Base-by-base conservation (phyloP, 805 yeast species). In the Wickerhamomyces pijperi region DNA sequence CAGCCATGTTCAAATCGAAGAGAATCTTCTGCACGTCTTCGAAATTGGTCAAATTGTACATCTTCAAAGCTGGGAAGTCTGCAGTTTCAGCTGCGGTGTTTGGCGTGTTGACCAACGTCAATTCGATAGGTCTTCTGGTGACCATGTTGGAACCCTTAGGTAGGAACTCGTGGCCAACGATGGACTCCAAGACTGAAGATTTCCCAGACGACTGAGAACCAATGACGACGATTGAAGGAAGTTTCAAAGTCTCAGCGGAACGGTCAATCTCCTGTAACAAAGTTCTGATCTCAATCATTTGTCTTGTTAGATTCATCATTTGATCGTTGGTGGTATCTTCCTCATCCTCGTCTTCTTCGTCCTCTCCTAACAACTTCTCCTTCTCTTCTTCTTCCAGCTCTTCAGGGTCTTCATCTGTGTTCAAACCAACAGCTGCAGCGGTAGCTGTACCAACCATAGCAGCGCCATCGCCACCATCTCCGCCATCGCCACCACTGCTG, bases 131-230 rank as follows among this genome's bases (percentile, higher is more conserved):
- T 50, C 98, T 73, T 58, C 97, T 75, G 0, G 99, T 92, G 28
- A 94, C 98, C 98, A 92, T 94, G 56, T 94, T 92, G 33, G 85
- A 76, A 25, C 99, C 99, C 59, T 92, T 92, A 28, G 99, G 99
- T 42, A 92, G 64, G 49, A 92, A 92, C 56, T 92, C 97, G 50
- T 84, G 95, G n/a, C 99, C 99, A 5, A 92, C 99, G 42, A 92
- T 83, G 6, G 96, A 76, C 58, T 92, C 98, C 36, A 92, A 68
- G 1, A 92, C 98, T 1, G 97, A 90, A 0, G 97, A 86, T 59
- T 92, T 92, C 35, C 99, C 99, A 34, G 95, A 84, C 7, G 95
- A 83, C 64, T 92, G 99, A 1, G 97, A 90, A 0, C 99, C 99
- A 45, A 92, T 76, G 3, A 92, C 98, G 23, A 92, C 97, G 50